phyloP scores from a whole-genome alignment of 2,329 filamentous ascomycete genomes.

The Colletotrichum incanum region DNA sequence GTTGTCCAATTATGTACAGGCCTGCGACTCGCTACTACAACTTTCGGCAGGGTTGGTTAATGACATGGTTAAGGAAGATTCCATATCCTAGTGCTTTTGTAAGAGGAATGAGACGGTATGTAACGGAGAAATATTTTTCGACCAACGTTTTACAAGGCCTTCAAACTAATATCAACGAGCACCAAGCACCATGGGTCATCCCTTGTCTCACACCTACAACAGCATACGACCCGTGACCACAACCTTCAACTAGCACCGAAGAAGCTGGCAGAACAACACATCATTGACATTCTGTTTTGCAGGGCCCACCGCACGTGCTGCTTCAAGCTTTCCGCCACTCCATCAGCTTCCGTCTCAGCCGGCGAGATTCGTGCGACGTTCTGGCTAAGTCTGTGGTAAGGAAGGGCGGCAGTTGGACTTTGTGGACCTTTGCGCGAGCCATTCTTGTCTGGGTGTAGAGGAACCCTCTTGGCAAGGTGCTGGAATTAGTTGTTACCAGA shows the following conservation, averaged over 20 bases:
- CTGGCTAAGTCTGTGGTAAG: not conserved
- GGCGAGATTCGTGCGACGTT: not conserved
- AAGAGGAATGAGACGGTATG: conserved; percentile 24
- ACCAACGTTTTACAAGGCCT: conserved; percentile 31
- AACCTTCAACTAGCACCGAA: not conserved
- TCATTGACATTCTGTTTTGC: not conserved
- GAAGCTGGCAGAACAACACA: conserved; percentile 3
- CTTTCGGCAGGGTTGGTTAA: not conserved
- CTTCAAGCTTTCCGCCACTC: conserved; percentile 15
- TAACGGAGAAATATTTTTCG: conserved; percentile 32
- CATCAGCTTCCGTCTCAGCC: conserved; percentile 6
- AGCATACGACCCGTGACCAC: conserved; percentile 1
- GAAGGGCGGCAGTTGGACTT: not conserved
- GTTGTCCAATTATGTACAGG: conserved; percentile 16
- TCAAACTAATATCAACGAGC: conserved; percentile 18
- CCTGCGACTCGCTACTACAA: conserved; percentile 11
- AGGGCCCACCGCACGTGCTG: conserved; percentile 20
- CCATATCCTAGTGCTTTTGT: conserved; percentile 13
- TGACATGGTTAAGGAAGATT: not conserved
- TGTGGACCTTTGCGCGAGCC: conserved; percentile 6
- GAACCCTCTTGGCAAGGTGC: not conserved
- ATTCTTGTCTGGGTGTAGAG: not conserved
- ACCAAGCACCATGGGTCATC: conserved; percentile 4
- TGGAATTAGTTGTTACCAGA: conserved; percentile 23
- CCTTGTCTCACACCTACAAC: conserved; percentile 8